Base-by-base conservation (phyloP, 257 asterid species). In the Apocynum venetum region DNA sequence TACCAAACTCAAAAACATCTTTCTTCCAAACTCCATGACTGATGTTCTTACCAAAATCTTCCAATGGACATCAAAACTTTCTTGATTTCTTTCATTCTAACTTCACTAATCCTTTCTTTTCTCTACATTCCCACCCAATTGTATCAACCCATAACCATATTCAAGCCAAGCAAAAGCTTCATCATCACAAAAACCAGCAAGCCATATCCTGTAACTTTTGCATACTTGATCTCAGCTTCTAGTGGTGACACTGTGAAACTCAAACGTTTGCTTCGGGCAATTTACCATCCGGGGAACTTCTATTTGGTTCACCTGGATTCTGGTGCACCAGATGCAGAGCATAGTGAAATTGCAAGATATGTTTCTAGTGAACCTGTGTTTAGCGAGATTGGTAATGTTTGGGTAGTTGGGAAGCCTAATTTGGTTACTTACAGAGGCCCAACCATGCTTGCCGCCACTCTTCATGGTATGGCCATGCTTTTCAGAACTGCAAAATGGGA, bases 341-440 rank as follows among this genome's bases (percentile, higher is more conserved):
- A 92, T 46, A 80, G 74, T 15, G 97, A 92, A 70, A 80, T 91
- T 1, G 90, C 91, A 0, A 85, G 94, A 77, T 92, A 90, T 52
- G 94, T 94, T 43, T 84, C 89, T 4, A 77, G 80, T 8, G 88
- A 92, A 3, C 75, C 66, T 0, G 89, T 88, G 2, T 94, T 94
- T 70, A 81, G 59, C n/a, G 83, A 87, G 66, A 82, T 91, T 56
- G 93, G 93, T 52, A 94, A 94, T 73, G 96, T 94, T 31, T 90
- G 96, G 97, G 72, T 92, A 31, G 97, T 91, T 55, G 83, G 84
- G 31, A 91, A 89, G 84, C 87, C 88, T 3, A 94, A 87, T 78
- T 71, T 94, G 84, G 97, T 94, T 0, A 94, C 96, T 10, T 94
- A 94, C 46, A 84, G 97, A 83, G 97, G 98, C 6, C 98, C 98